Evolutionary conservation across 352 stramenopile genomes (phyloP).

Genomic region (Ochromonadaceae sp.): DNA sequence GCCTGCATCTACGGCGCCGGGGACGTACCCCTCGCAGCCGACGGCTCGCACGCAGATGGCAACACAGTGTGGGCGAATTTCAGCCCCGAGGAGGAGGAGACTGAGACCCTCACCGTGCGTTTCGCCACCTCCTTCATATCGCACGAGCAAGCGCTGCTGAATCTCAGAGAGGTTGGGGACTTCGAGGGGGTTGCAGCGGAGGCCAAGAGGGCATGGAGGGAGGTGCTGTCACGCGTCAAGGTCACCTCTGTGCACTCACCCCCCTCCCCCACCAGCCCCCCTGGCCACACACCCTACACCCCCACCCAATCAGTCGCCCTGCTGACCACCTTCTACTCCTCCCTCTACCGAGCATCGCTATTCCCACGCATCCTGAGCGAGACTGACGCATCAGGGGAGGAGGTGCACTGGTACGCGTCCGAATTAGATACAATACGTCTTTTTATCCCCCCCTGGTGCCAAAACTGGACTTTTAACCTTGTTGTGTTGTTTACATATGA

Average conservation of each 20-base stretch:
- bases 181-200: constrained; percentile 7
- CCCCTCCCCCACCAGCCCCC: too few species aligned
- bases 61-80: neutral
- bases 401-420: constrained; percentile 24
- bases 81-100: neutral
- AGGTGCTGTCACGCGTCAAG: neutral
- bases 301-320: neutral
- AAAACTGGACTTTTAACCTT: too few species aligned
- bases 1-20: neutral
- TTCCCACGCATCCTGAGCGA: constrained; percentile 29
- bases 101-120: constrained; percentile 1
- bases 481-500: too few species aligned
- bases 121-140: constrained; percentile 14
- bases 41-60: neutral
- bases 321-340: constrained; percentile 25
- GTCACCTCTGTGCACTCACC: neutral
- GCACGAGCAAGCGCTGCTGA: constrained; percentile 9
- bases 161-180: neutral
- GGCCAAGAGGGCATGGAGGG: constrained; percentile 3
- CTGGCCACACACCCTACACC: neutral
- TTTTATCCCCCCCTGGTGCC: too few species aligned
- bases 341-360: constrained; percentile 27
- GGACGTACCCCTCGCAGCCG: neutral
- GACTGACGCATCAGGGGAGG: constrained; percentile 4
- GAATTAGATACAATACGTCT: too few species aligned